Conservation (phyloP, 2,329 filamentous ascomycete genomes). For the Colletotrichum tabaci region DNA sequence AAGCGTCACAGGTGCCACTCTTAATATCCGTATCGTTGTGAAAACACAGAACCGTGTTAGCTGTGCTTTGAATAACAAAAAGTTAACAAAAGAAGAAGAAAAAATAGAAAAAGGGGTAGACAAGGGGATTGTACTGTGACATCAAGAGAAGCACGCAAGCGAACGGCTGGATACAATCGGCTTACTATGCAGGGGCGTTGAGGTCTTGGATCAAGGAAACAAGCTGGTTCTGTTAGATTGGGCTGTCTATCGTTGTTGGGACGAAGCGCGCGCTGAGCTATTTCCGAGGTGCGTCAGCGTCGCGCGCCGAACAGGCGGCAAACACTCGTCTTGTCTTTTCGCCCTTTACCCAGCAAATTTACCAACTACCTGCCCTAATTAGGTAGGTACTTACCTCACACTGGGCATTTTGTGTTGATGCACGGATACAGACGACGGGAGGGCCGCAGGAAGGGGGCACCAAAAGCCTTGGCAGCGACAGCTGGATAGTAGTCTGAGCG, state of each 20-base stretch:
- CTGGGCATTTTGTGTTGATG: too few relatives aligned
- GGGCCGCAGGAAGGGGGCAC: neutral
- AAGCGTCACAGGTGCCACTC: neutral
- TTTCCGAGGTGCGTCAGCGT: conserved; percentile 32
- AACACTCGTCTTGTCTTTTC: neutral
- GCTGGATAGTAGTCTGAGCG: conserved; percentile 7
- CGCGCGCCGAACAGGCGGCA: neutral
- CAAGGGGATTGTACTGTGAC: neutral
- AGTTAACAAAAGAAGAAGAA: too few relatives aligned
- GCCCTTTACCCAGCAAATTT: too few relatives aligned
- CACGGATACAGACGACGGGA: neutral
- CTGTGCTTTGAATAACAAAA: neutral
- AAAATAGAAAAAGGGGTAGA: neutral
- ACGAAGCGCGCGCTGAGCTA: conserved; percentile 42
- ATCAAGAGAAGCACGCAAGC: neutral
- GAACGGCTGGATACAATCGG: conserved; percentile 1
- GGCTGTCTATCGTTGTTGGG: conserved; percentile 24
- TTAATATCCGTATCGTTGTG: neutral
- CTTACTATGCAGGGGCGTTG: conserved; percentile 3
- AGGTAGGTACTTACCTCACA: too few relatives aligned
- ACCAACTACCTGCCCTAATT: too few relatives aligned
- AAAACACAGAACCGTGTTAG: neutral
- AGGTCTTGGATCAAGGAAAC: conserved; percentile 18
- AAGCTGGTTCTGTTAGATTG: conserved; percentile 20
- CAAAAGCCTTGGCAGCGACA: conserved; percentile 11